Evolutionary conservation across 2,329 filamentous ascomycete genomes (phyloP).

Genomic region (Trichoderma lentiforme): DNA sequence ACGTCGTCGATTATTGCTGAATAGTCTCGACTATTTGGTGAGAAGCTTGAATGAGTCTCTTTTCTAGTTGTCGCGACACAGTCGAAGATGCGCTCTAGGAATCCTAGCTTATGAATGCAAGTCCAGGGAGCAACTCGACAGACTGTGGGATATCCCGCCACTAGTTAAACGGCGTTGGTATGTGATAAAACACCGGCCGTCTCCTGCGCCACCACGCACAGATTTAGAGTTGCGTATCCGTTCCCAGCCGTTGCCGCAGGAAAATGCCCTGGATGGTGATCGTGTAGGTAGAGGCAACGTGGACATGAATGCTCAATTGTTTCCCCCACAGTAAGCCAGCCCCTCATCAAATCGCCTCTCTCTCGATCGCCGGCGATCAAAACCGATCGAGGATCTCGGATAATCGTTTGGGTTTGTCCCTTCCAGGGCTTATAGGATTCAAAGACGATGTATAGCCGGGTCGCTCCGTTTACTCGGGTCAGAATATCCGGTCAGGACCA

Average conservation of each 20-base stretch:
- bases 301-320: background rate
- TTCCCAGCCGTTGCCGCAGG: background rate
- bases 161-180: background rate
- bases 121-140: background rate
- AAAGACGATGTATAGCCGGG: background rate
- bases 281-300: background rate
- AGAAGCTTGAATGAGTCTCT: background rate
- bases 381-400: slow-evolving; percentile 6
- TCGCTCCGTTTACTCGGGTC: background rate
- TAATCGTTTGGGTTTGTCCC: background rate
- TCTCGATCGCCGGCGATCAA: slow-evolving; percentile 3
- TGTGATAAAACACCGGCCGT: background rate
- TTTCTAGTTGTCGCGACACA: background rate
- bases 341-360: slow-evolving; percentile 8
- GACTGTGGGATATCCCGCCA: background rate
- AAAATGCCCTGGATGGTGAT: background rate
- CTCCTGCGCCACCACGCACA: background rate
- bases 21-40: background rate
- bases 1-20: background rate
- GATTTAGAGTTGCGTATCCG: background rate
- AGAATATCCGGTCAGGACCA: background rate
- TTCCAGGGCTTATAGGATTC: background rate
- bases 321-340: background rate
- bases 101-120: background rate
- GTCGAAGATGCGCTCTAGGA: background rate